Conservation (phyloP, 345 rosid species). For the Boechera retrofracta region DNA sequence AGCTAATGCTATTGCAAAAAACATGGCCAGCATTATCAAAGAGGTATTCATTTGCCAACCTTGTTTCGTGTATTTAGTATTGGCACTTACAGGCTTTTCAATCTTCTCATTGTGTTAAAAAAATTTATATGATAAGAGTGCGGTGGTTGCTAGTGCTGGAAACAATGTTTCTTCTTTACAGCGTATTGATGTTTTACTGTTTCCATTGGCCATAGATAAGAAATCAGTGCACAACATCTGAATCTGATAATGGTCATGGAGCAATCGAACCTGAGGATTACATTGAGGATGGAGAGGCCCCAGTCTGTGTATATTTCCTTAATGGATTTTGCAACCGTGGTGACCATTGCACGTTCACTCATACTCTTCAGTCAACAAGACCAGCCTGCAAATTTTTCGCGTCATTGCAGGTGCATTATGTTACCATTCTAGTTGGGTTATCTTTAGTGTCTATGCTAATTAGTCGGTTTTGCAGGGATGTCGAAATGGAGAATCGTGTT, state of each 20-base stretch:
- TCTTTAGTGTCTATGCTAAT: constrained; percentile 32
- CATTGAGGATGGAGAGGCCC: constrained; percentile 40
- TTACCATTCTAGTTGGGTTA: constrained; percentile 25
- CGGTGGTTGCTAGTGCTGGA: constrained; percentile 8
- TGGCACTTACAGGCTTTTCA: constrained; percentile 27
- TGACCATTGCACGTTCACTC: constrained; percentile 71
- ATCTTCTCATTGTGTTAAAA: constrained; percentile 24
- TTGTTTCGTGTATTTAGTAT: constrained; percentile 1
- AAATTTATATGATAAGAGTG: neutral
- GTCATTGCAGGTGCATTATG: constrained; percentile 65
- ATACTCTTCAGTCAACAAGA: constrained; percentile 63
- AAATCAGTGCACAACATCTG: constrained; percentile 49
- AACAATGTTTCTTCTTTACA: constrained; percentile 13
- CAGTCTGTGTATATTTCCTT: constrained; percentile 66
- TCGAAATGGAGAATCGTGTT: constrained; percentile 73
- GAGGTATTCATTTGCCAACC: constrained; percentile 61
- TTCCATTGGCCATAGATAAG: constrained; percentile 56
- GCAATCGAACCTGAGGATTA: constrained; percentile 41
- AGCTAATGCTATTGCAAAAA: constrained; percentile 53
- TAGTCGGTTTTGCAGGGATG: constrained; percentile 70
- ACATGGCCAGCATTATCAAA: constrained; percentile 54
- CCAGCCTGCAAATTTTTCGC: constrained; percentile 73
- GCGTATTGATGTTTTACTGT: constrained; percentile 24
- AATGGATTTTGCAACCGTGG: constrained; percentile 85
- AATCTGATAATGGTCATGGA: constrained; percentile 39